These are phyloP conservation scores for Fusarium sp. DNA, from an alignment of 2,329 filamentous ascomycete genomes.

Conservation along the genomic window DNA sequence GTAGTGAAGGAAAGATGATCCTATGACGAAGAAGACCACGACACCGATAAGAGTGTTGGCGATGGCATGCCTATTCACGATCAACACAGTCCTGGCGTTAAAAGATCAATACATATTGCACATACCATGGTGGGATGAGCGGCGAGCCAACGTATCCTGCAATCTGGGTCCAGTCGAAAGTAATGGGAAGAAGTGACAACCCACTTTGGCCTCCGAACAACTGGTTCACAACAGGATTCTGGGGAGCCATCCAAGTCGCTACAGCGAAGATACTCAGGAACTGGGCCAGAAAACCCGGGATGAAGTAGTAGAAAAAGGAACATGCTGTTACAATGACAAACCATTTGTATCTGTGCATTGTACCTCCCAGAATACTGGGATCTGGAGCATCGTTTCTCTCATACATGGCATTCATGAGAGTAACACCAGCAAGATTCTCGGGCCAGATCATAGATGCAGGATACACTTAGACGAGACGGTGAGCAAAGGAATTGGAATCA, in stretches of 20 bases:
- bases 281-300: constrained; percentile 76
- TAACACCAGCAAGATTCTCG: constrained; percentile 72
- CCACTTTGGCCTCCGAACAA: constrained; percentile 78
- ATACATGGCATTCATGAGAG: constrained; percentile 79
- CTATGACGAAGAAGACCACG: constrained; percentile 72
- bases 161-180: constrained; percentile 82
- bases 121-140: constrained; percentile 75
- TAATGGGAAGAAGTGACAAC: constrained; percentile 75
- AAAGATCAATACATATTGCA: not conserved
- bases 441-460: constrained; percentile 83
- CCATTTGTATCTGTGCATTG: constrained; percentile 73
- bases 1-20: constrained; percentile 72
- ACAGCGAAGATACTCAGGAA: constrained; percentile 78
- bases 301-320: constrained; percentile 75
- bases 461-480: constrained; percentile 59
- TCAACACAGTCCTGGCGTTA: not conserved
- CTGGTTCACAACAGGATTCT: constrained; percentile 77
- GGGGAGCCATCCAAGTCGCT: constrained; percentile 77
- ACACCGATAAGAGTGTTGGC: constrained; percentile 78
- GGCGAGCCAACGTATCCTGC: constrained; percentile 76
- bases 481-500: not conserved
- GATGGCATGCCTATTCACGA: constrained; percentile 69
- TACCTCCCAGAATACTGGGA: constrained; percentile 69
- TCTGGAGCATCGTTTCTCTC: constrained; percentile 65
- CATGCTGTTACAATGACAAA: constrained; percentile 69